Percentiles rank a stretch among this genome's conserved stretches.
These are phyloP conservation scores for Phallus indusiatus DNA, from an alignment of 768 basidiomycete genomes.

Conservation along the genomic window DNA sequence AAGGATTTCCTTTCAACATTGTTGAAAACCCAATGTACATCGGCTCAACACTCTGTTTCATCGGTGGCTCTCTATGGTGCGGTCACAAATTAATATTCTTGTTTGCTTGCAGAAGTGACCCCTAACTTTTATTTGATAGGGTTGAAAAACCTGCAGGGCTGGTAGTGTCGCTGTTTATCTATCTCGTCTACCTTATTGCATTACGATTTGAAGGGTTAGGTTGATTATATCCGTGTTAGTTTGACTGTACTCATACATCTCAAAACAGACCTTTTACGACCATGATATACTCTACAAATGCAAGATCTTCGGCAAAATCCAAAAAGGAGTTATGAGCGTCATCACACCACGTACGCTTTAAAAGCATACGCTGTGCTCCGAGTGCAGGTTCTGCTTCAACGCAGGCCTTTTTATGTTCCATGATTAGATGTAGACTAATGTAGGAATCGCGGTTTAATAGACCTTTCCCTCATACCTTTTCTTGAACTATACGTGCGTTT, in stretches of 20 bases:
- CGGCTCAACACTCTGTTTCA: constrained; percentile 86
- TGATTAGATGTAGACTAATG: too few relatives aligned
- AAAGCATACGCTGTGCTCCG: too few relatives aligned
- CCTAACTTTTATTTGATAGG: constrained; percentile 32
- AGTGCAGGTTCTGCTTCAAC: too few relatives aligned
- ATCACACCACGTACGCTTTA: too few relatives aligned
- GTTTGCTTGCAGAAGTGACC: not conserved
- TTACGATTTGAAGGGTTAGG: constrained; percentile 85
- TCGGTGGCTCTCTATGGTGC: constrained; percentile 79
- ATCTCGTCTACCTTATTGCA: constrained; percentile 75
- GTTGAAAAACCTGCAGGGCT: constrained; percentile 81
- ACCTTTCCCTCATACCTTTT: too few relatives aligned
- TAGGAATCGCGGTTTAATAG: too few relatives aligned
- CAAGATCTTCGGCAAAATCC: constrained; percentile 6
- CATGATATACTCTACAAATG: constrained; percentile 67
- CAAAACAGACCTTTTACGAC: constrained; percentile 59
- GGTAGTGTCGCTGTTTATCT: constrained; percentile 70
- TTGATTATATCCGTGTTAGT: not conserved
- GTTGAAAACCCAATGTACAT: constrained; percentile 95
- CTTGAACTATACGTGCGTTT: too few relatives aligned
- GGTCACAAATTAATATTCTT: constrained; percentile 17
- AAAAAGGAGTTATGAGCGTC: constrained; percentile 9
- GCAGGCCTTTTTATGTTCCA: too few relatives aligned
- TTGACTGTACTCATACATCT: constrained; percentile 3
- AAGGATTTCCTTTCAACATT: constrained; percentile 96